Percentiles rank a stretch among this genome's conserved stretches.
These are phyloP conservation scores for Solanum gandarillasii DNA, from an alignment of 257 asterid genomes.

Conservation along the genomic window DNA sequence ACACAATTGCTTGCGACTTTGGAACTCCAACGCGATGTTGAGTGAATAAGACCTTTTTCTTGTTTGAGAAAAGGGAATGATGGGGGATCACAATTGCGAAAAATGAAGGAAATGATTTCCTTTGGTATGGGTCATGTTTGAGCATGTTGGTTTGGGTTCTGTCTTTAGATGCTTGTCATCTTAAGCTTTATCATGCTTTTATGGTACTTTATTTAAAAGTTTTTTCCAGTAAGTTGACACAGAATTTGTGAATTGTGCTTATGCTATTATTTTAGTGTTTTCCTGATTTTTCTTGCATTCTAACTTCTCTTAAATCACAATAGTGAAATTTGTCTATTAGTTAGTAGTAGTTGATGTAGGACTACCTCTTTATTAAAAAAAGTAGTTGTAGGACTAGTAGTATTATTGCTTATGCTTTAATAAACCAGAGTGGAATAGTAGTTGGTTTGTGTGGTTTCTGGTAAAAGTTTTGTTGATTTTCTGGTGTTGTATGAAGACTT, in stretches of 20 bases:
- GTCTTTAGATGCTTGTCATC: not conserved
- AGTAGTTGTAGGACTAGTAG: not conserved
- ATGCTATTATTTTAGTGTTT: not conserved
- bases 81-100: not conserved
- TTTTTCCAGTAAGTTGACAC: not conserved
- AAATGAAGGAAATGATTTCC: not conserved
- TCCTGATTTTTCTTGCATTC: not conserved
- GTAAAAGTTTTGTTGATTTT: not conserved
- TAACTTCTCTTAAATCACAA: not conserved
- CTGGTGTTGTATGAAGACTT: not conserved
- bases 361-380: not conserved
- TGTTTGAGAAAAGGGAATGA: not conserved
- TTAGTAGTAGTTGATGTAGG: not conserved
- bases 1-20: not conserved
- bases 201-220: not conserved
- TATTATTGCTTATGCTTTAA: not conserved
- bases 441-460: not conserved
- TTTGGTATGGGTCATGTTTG: not conserved
- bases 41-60: not conserved
- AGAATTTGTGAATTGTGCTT: not conserved
- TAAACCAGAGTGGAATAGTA: not conserved
- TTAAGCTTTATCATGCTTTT: not conserved
- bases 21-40: not conserved
- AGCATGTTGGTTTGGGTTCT: not conserved
- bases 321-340: not conserved